Percentiles rank a stretch among this genome's conserved stretches.
Conservation (phyloP, 208 protist genomes). For the Leptomonas seymouri region DNA sequence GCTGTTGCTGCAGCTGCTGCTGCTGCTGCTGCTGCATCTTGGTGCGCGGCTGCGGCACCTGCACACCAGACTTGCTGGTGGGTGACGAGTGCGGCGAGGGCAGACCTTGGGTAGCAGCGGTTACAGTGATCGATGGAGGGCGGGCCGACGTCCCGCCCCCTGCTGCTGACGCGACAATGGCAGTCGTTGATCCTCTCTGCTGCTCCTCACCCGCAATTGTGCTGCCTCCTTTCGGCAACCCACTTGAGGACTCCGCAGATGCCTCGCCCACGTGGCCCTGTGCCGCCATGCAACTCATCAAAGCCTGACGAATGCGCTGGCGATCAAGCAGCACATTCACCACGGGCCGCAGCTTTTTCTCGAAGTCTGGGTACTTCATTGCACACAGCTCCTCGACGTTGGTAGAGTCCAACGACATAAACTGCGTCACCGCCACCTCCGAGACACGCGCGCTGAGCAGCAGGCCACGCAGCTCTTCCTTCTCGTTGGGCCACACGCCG, state of each 20-base stretch:
- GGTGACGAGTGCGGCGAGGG: slow-evolving; percentile 28
- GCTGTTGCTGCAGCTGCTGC: slow-evolving; percentile 35
- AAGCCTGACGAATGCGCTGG: slow-evolving; percentile 31
- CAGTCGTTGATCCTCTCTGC: background rate
- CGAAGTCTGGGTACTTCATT: slow-evolving; percentile 31
- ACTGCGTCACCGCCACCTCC: slow-evolving; percentile 23
- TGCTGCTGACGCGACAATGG: background rate
- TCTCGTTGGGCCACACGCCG: slow-evolving; percentile 25
- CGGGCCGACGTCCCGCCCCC: background rate
- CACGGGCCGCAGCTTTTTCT: slow-evolving; percentile 24
- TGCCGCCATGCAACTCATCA: slow-evolving; percentile 1
- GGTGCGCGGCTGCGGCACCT: slow-evolving; percentile 72
- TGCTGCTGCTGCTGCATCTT: slow-evolving; percentile 53
- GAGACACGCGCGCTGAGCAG: slow-evolving; percentile 31
- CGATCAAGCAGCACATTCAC: slow-evolving; percentile 30
- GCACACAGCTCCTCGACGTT: slow-evolving; percentile 30
- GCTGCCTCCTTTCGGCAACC: background rate
- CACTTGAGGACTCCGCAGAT: slow-evolving; percentile 1
- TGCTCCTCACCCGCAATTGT: background rate
- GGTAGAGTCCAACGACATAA: slow-evolving; percentile 16
- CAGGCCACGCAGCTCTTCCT: slow-evolving; percentile 36
- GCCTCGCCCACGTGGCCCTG: slow-evolving; percentile 2
- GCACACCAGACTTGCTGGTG: slow-evolving; percentile 34
- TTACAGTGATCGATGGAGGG: slow-evolving; percentile 16
- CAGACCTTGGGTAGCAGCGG: slow-evolving; percentile 1